These are phyloP conservation scores for Fusarium pseudocircinatum DNA, from an alignment of 2,329 filamentous ascomycete species.

Conservation along the genomic window DNA sequence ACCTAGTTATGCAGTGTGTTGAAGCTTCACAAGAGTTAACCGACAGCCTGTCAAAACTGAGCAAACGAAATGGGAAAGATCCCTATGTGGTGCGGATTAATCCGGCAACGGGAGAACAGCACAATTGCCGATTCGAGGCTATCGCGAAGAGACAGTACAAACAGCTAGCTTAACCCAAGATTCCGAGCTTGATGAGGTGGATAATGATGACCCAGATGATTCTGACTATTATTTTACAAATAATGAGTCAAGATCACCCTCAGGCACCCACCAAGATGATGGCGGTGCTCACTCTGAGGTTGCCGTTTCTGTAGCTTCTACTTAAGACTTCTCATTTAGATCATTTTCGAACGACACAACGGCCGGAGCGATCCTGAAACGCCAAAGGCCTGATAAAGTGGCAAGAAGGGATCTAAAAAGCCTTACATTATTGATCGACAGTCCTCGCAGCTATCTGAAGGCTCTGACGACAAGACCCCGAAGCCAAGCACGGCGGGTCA, in stretches of 20 bases:
- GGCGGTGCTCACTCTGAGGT: neutral
- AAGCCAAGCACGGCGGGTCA: neutral
- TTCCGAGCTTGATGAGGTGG: neutral
- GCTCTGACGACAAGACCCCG: neutral
- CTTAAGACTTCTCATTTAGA: neutral
- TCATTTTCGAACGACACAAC: neutral
- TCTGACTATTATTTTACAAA: neutral
- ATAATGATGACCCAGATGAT: neutral
- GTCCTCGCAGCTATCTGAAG: neutral
- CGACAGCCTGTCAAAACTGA: neutral
- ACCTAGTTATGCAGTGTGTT: no score
- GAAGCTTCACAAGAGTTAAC: neutral
- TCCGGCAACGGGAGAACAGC: no score
- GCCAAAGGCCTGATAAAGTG: neutral
- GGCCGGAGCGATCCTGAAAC: neutral
- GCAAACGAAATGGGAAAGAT: neutral
- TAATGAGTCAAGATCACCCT: neutral
- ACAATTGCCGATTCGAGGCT: neutral
- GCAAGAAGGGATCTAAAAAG: no score
- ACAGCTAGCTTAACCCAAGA: rapidly evolving
- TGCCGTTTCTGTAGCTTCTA: neutral
- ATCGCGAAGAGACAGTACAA: neutral
- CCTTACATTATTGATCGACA: rapidly evolving
- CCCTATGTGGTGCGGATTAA: rapidly evolving
- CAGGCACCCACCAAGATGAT: neutral